phyloP scores from a whole-genome alignment of 164 flowering plant species.

The Vitis rupestris region DNA sequence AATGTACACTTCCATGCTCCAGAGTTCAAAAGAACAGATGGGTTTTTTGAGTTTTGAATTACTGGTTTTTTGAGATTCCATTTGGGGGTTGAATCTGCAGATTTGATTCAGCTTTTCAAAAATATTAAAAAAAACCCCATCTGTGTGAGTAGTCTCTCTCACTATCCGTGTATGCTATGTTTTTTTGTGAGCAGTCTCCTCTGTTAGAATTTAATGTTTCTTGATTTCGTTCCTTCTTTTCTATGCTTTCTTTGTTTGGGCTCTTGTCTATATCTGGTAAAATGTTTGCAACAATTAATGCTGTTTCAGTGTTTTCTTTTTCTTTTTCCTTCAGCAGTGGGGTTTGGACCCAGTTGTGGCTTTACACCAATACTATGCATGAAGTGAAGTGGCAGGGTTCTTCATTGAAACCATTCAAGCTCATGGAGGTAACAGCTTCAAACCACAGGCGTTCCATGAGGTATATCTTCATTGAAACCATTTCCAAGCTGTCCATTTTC shows the following conservation, averaged over 20 bases:
- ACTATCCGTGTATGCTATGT: background rate
- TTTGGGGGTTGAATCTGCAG: constrained; percentile 10
- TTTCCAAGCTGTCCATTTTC: background rate
- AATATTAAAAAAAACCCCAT: background rate
- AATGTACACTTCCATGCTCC: background rate
- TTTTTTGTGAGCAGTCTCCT: constrained; percentile 1
- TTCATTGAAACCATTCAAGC: constrained; percentile 29
- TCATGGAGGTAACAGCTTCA: constrained; percentile 33
- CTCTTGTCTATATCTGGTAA: constrained; percentile 22
- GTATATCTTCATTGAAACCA: constrained; percentile 12
- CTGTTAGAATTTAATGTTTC: constrained; percentile 17
- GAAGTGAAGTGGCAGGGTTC: constrained; percentile 29
- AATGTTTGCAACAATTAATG: constrained; percentile 29
- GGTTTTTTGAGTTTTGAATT: background rate
- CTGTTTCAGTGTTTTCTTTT: constrained; percentile 20
- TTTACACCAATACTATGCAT: constrained; percentile 17
- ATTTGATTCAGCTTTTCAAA: constrained; percentile 9
- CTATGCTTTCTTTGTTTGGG: constrained; percentile 6
- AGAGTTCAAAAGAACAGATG: background rate
- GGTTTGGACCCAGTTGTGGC: constrained; percentile 3
- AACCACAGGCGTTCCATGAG: constrained; percentile 49
- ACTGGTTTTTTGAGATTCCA: background rate
- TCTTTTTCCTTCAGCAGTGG: constrained; percentile 19
- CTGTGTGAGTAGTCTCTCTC: constrained; percentile 27
- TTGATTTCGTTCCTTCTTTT: constrained; percentile 18